phyloP scores from a whole-genome alignment of 495 filamentous ascomycete genomes.

The Bombardia bombarda region DNA sequence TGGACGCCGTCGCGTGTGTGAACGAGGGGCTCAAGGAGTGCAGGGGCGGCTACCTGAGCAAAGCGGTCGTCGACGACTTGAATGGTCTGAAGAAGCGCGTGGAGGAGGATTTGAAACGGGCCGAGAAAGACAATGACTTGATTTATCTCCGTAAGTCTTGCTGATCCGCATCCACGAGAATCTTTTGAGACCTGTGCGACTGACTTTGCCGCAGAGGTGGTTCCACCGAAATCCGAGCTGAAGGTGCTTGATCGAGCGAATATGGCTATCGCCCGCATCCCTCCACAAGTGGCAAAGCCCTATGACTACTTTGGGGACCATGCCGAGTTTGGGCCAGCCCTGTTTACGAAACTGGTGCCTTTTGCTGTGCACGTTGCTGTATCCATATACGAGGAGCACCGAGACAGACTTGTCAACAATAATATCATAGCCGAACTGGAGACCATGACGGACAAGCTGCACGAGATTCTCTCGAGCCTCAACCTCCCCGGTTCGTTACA shows the following conservation, averaged over 20 bases:
- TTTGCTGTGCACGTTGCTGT: constrained; percentile 93
- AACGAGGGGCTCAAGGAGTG: constrained; percentile 83
- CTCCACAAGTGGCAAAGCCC: constrained; percentile 75
- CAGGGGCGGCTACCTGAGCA: constrained; percentile 67
- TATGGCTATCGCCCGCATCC: constrained; percentile 77
- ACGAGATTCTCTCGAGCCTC: constrained; percentile 72
- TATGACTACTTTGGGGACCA: constrained; percentile 71
- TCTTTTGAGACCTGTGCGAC: background rate
- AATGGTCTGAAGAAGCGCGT: constrained; percentile 76
- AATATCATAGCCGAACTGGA: constrained; percentile 80
- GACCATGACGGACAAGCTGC: constrained; percentile 66
- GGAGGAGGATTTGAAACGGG: constrained; percentile 78
- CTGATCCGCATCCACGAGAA: background rate
- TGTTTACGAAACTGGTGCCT: constrained; percentile 89
- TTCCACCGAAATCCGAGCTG: constrained; percentile 83
- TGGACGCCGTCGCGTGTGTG: constrained; percentile 73
- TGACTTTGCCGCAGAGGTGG: constrained; percentile 43
- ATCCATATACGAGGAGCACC: constrained; percentile 87
- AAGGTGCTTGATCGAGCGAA: constrained; percentile 76
- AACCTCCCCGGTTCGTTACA: constrained; percentile 92
- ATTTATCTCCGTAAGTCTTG: constrained; percentile 63
- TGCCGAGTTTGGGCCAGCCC: constrained; percentile 67
- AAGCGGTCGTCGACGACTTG: constrained; percentile 72
- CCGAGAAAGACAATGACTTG: constrained; percentile 93
- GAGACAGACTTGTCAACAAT: constrained; percentile 81